A percentile compares a stretch with the other conserved stretches of the same genome.
phyloP scores from a whole-genome alignment of 2,329 filamentous ascomycete genomes.

The Botryosphaeria dothidea region DNA sequence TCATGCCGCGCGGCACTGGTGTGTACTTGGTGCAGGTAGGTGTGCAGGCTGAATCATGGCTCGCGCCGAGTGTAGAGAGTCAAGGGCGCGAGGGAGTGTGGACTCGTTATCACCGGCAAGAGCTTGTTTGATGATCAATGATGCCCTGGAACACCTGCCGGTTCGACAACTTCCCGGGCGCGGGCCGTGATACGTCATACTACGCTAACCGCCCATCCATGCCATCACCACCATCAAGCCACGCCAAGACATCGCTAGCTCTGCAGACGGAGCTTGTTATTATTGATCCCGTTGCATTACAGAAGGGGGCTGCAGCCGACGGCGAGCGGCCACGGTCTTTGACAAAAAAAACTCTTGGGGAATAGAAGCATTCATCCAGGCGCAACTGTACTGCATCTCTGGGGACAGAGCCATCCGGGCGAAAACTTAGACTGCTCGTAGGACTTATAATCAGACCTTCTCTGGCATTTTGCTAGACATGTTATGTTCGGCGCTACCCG shows the following conservation, averaged over 20 bases:
- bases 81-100: background rate
- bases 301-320: no score
- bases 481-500: no score
- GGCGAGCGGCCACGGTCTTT: no score
- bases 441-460: no score
- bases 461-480: no score
- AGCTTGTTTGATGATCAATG: background rate
- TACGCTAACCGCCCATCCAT: background rate
- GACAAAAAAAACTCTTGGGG: no score
- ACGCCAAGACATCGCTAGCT: background rate
- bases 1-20: background rate
- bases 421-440: no score
- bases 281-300: background rate
- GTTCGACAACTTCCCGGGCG: background rate
- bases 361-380: no score
- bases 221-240: constrained; percentile 3
- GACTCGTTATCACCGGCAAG: background rate
- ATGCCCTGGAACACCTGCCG: background rate
- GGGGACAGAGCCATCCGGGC: no score
- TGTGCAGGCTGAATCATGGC: background rate
- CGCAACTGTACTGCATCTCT: no score
- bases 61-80: background rate
- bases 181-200: background rate
- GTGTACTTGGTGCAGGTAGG: background rate
- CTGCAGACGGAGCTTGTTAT: background rate